Base-by-base conservation (phyloP, 345 rosid genomes). In the Acer campestre region DNA sequence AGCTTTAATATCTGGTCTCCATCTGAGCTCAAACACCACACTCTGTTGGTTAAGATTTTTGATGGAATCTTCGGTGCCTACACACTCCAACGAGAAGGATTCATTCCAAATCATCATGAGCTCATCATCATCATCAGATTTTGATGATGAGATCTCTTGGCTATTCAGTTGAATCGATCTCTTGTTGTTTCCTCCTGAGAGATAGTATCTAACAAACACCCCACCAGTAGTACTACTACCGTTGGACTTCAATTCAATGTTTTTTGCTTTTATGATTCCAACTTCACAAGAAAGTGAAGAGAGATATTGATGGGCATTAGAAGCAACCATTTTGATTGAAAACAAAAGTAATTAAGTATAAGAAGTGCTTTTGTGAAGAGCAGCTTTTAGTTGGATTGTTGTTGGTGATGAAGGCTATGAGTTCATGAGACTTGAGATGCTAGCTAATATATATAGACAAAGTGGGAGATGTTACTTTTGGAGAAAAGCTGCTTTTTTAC, bases 131-230 rank as follows among this genome's bases (percentile, higher is more conserved):
- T 35, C 61, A 56, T 55, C 7, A 55, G 18, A 4, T 14, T 16
- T 16, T 59, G 23, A 6, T 59, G 63, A 59, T 3, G 89, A 77
- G 49, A 87, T 79, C 73, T 88, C 87, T 56, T 31, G 70, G 67
- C 87, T 92, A 69, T 93, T 84, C 1, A 95, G 83, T 75, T 81
- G 84, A 38, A 93, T 81, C 4, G 38, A 35, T 71, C 78, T 84
- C 75, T 80, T 87, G 82, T 86, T 84, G 46, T 83, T 76, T 69
- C 88, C 90, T n/a, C 92, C 67, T 4, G 89, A 78, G 23, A 95
- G 90, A 80, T 89, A 89, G 86, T 77, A 89, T 79, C 95, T 89
- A 55, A 95, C 87, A 70, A 95, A 92, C 63, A 93, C 68, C 64
- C 44, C 71, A 61, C 81, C 87, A 40, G 40, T 70, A 42, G 10